These are phyloP conservation scores for Eucalyptus erythrocorys DNA, from an alignment of 345 rosid genomes.

Conservation along the genomic window DNA sequence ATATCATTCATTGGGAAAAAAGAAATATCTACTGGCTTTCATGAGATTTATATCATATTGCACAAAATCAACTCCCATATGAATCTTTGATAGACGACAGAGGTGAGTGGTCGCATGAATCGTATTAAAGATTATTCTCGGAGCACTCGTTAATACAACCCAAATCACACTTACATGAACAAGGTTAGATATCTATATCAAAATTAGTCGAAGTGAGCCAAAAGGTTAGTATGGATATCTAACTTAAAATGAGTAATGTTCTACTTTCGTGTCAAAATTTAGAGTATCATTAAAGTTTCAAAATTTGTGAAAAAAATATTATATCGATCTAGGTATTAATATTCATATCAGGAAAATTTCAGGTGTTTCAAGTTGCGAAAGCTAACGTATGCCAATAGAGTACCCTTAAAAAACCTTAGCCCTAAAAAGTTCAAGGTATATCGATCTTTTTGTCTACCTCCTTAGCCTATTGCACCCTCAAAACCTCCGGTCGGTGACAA, in stretches of 20 bases:
- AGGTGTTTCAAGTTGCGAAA: neutral
- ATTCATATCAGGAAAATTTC: neutral
- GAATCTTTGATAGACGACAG: neutral
- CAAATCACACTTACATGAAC: no score
- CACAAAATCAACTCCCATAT: neutral
- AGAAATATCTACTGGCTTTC: neutral
- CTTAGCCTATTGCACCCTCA: neutral
- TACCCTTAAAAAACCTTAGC: neutral
- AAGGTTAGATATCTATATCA: no score
- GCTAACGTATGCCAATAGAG: neutral
- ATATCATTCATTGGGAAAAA: neutral
- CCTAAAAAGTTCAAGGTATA: neutral
- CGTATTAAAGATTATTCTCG: neutral
- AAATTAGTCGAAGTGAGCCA: neutral
- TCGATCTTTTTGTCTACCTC: neutral
- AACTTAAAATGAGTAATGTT: no score
- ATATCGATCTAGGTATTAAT: neutral
- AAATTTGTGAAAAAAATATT: no score
- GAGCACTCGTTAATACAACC: neutral
- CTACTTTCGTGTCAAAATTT: no score
- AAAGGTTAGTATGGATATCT: no score
- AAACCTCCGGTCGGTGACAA: neutral
- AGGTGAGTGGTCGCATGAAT: neutral
- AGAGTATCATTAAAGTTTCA: neutral
- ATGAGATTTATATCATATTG: neutral